A percentile compares a stretch with the other conserved stretches of the same genome.
Evolutionary conservation across 345 rosid genomes (phyloP).

Genomic region (Salix exigua): DNA sequence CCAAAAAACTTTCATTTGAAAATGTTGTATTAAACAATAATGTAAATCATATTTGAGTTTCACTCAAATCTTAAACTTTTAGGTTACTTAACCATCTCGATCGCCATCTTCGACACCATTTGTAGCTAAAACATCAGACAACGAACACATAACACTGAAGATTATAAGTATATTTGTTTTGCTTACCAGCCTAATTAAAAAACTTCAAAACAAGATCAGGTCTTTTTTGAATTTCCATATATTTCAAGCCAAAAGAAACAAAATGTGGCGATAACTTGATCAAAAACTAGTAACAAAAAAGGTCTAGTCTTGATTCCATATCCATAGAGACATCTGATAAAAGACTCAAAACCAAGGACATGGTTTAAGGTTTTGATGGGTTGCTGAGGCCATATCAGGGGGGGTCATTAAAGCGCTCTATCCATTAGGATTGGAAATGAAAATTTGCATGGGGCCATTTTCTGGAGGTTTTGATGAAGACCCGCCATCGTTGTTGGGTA

Average conservation of each 20-base stretch:
- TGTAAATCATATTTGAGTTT: too few species aligned
- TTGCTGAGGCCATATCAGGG: slow-evolving; percentile 51
- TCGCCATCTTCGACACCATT: too few species aligned
- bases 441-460: too few species aligned
- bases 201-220: slow-evolving; percentile 56
- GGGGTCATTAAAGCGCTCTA: slow-evolving; percentile 69
- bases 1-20: too few species aligned
- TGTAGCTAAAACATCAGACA: slow-evolving; percentile 55
- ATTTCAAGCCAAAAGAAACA: slow-evolving; percentile 53
- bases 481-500: slow-evolving; percentile 24
- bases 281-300: slow-evolving; percentile 55
- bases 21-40: too few species aligned
- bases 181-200: slow-evolving; percentile 69
- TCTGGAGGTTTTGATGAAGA: slow-evolving; percentile 10
- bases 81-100: too few species aligned
- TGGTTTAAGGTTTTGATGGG: slow-evolving; percentile 34
- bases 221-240: slow-evolving; percentile 41
- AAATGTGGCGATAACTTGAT: slow-evolving; percentile 65
- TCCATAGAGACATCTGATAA: slow-evolving; percentile 53
- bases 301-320: slow-evolving; percentile 63
- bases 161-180: slow-evolving; percentile 60
- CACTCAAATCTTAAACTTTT: too few species aligned
- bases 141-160: slow-evolving; percentile 64
- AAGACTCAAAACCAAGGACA: slow-evolving; percentile 75
- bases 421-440: slow-evolving; percentile 30